phyloP scores from a whole-genome alignment of 2,329 filamentous ascomycete species.

The Tothia fuscella region DNA sequence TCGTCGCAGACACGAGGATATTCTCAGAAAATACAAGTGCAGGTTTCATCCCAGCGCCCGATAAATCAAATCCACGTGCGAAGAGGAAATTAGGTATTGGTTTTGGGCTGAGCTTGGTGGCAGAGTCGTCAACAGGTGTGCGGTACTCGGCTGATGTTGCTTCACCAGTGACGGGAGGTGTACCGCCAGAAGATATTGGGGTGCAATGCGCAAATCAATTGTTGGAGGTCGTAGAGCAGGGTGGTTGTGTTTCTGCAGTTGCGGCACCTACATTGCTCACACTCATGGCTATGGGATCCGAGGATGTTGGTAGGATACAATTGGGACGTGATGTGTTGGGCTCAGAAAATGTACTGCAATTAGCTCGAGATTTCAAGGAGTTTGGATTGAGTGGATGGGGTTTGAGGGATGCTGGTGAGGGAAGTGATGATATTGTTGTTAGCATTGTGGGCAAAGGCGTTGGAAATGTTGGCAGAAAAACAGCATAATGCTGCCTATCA shows the following conservation, averaged over 20 bases:
- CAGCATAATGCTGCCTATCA: constrained; percentile 33
- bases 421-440: constrained; percentile 53
- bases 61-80: constrained; percentile 46
- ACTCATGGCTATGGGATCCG: constrained; percentile 95
- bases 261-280: constrained; percentile 66
- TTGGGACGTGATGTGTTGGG: constrained; percentile 72
- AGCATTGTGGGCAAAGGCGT: constrained; percentile 89
- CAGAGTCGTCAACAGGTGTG: constrained; percentile 78
- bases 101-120: constrained; percentile 82
- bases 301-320: constrained; percentile 81
- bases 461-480: constrained; percentile 88
- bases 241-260: constrained; percentile 66
- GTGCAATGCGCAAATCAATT: constrained; percentile 80
- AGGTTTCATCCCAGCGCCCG: constrained; percentile 52
- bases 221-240: constrained; percentile 67
- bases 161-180: constrained; percentile 63
- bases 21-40: constrained; percentile 56
- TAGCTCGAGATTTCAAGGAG: constrained; percentile 74
- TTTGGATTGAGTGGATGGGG: constrained; percentile 92
- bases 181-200: constrained; percentile 82
- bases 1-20: constrained; percentile 83
- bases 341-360: constrained; percentile 63
- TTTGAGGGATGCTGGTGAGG: constrained; percentile 57
- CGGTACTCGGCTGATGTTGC: constrained; percentile 79
- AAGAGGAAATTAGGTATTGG: constrained; percentile 63